Conservation (phyloP, 371 early-diverging fungal genomes). For the Mucor indicus region DNA sequence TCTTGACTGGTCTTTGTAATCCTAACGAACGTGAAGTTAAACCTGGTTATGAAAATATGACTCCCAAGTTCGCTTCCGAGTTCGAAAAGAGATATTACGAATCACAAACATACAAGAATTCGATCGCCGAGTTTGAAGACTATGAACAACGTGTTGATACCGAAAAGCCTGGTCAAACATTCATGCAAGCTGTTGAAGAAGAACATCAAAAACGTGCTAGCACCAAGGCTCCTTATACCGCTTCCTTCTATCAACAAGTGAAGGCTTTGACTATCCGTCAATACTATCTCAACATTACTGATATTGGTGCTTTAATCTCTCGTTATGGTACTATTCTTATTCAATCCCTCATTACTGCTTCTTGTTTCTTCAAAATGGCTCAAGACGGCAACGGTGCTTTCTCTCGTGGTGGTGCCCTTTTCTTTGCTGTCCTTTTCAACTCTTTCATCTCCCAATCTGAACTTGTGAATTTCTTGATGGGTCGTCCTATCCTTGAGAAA, state of each 20-base stretch:
- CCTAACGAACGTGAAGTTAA: constrained; percentile 57
- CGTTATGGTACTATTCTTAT: constrained; percentile 57
- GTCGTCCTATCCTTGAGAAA: constrained; percentile 62
- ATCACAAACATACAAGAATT: constrained; percentile 28
- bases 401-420: constrained; percentile 68
- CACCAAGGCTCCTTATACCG: constrained; percentile 53
- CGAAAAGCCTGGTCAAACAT: constrained; percentile 35
- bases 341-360: constrained; percentile 68
- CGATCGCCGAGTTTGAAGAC: constrained; percentile 34
- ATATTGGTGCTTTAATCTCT: constrained; percentile 46
- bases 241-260: constrained; percentile 62
- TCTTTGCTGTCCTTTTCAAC: constrained; percentile 56
- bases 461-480: constrained; percentile 49
- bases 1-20: constrained; percentile 70
- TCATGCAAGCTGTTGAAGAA: constrained; percentile 51
- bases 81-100: constrained; percentile 47
- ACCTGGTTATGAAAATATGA: constrained; percentile 49
- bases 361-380: constrained; percentile 61
- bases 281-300: constrained; percentile 51
- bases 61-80: constrained; percentile 45
- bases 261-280: constrained; percentile 62
- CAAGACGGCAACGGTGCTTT: constrained; percentile 55
- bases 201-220: constrained; percentile 56
- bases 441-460: constrained; percentile 53
- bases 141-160: constrained; percentile 31